phyloP scores from a whole-genome alignment of 352 stramenopile genomes.

The Globisporangium camurandrum region DNA sequence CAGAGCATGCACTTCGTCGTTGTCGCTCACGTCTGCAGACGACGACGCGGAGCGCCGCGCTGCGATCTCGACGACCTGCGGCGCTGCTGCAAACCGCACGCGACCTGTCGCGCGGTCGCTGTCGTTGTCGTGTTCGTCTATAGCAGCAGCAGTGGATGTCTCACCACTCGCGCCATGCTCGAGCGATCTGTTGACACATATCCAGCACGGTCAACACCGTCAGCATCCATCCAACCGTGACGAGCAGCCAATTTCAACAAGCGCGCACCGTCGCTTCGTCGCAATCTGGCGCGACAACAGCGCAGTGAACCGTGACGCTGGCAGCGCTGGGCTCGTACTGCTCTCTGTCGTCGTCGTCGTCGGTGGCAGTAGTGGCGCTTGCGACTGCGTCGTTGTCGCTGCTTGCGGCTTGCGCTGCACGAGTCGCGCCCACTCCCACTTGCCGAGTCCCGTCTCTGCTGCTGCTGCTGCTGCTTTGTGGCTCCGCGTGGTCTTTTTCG shows the following conservation, averaged over 20 bases:
- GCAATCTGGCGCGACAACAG: constrained; percentile 21
- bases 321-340: neutral
- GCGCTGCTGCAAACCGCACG: constrained; percentile 8
- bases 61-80: constrained; percentile 11
- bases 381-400: neutral
- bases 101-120: neutral
- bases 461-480: constrained; percentile 25
- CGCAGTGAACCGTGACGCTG: constrained; percentile 19
- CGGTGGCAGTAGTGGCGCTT: neutral
- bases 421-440: constrained; percentile 64
- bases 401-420: constrained; percentile 26
- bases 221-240: too few relatives aligned
- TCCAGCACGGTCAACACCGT: neutral
- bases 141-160: neutral
- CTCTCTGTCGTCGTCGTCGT: neutral
- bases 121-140: neutral
- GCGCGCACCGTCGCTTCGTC: constrained; percentile 4
- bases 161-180: neutral
- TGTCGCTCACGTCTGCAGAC: constrained; percentile 9
- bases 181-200: neutral
- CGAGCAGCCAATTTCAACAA: too few relatives aligned
- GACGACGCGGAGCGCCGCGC: neutral
- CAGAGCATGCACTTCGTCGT: constrained; percentile 3
- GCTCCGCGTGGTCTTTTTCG: constrained; percentile 23
- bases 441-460: constrained; percentile 35